Evolutionary conservation across 2,329 filamentous ascomycete species (phyloP).

Genomic region (Fusarium sulawesiense): DNA sequence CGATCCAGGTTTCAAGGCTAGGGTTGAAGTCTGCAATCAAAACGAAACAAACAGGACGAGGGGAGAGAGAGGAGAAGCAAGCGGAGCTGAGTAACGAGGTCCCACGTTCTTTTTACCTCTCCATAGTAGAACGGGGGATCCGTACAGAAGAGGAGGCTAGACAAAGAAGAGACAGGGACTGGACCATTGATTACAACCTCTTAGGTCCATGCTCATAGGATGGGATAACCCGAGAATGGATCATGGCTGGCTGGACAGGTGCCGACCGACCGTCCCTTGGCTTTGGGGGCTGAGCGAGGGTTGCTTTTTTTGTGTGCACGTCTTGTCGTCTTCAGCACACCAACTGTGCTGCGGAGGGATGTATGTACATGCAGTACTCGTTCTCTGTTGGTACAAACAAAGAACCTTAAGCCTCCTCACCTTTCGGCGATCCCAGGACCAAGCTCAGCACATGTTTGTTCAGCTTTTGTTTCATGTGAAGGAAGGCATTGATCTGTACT

Average conservation of each 20-base stretch:
- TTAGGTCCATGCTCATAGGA: conserved; percentile 10
- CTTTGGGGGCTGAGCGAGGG: conserved; percentile 35
- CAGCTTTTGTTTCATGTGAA: neutral
- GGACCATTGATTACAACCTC: conserved; percentile 26
- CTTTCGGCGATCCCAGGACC: conserved; percentile 11
- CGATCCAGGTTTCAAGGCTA: neutral
- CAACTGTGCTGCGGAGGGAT: conserved; percentile 8
- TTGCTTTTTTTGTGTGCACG: conserved; percentile 8
- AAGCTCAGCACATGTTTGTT: conserved; percentile 1
- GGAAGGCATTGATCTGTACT: neutral
- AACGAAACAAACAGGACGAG: conserved; percentile 12
- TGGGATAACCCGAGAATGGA: neutral
- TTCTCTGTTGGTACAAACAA: conserved; percentile 36
- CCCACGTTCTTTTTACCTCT: conserved; percentile 27
- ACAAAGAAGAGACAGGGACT: conserved; percentile 37
- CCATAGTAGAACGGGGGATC: conserved; percentile 6
- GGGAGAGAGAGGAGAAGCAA: conserved; percentile 13
- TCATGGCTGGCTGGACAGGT: conserved; percentile 2
- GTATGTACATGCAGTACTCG: conserved; percentile 17
- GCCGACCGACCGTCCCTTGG: neutral
- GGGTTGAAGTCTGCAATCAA: neutral
- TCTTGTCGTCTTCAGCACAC: conserved; percentile 4
- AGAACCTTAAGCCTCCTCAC: conserved; percentile 7
- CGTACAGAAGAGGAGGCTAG: conserved; percentile 15
- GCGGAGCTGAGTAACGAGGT: conserved; percentile 39